Evolutionary conservation across 2,329 filamentous ascomycete species (phyloP), one percentile per base, ranked within the genome.

Genomic region (Biscogniauxia marginata): DNA sequence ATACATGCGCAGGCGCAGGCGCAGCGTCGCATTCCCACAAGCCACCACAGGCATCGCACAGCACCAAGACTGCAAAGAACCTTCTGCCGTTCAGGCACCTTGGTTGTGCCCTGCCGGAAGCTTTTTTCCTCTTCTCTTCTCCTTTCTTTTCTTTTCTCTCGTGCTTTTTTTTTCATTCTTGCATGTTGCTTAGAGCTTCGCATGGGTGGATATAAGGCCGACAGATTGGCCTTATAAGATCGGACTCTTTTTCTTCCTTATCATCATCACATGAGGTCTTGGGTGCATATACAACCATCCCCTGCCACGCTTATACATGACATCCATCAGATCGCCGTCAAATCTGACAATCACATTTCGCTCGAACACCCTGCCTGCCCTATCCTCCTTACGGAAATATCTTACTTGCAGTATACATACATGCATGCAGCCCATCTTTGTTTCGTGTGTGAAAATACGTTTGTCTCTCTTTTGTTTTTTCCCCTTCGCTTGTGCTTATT

Each of bases 51-150:
- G 49, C 58, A 55, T 52, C 50, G 46, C 23, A 59, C 60, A 54
- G 49, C 54, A 54, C 44, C 25, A 58, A 60, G 9, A 44, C 24
- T 25, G 57, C 55, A 58, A 59, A 57, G 52, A 51, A 53, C 54
- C 57, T 61, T 59, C 55, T 61, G 54, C 56, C 53, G 54, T 61
- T 58, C 57, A 63, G 59, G 64, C 64, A 59, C 59, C 59, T 54
- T 53, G 49, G 44, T 50, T 49, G 44, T 49, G 34, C 30, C 30
- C 18, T 50, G 50, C 63, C 63, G 62, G 59, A 61, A 61, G 54
- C 46, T 55, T 52, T 59, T 55, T 24, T 39, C 23, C 24, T 49
- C 48, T 34, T 50, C 55, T 55, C 20, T 20, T 46, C 20, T 46
- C 18, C 16, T 13, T 46, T 11, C 3, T 19, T 20, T 22, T 22